Evolutionary conservation across 2,329 filamentous ascomycete genomes (phyloP).

Genomic region (Daldinia sp.): DNA sequence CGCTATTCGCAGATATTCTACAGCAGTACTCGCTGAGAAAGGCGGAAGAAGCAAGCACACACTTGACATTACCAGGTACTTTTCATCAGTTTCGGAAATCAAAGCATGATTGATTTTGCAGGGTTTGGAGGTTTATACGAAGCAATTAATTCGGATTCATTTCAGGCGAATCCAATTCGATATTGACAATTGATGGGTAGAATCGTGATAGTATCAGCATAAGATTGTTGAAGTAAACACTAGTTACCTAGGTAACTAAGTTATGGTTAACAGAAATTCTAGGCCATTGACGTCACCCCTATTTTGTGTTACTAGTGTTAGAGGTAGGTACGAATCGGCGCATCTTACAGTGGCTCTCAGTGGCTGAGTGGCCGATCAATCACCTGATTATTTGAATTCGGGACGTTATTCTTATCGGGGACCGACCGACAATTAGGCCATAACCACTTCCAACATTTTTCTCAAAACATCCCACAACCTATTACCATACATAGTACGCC

Average conservation of each 20-base stretch:
- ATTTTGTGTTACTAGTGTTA: not conserved
- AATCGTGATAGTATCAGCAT: not conserved
- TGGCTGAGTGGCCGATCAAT: constrained; percentile 6
- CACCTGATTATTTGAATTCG: constrained; percentile 14
- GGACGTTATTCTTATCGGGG: constrained; percentile 3
- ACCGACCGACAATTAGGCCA: constrained; percentile 7
- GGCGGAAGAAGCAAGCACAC: not conserved
- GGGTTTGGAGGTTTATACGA: not conserved
- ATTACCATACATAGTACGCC: not conserved
- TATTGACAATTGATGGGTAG: not conserved
- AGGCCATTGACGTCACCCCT: not conserved
- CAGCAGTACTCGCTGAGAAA: not conserved
- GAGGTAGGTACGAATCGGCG: too few species aligned
- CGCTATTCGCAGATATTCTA: not conserved
- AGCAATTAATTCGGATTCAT: not conserved
- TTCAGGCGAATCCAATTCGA: not conserved
- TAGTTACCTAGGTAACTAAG: too few species aligned
- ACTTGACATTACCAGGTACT: not conserved
- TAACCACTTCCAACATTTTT: not conserved
- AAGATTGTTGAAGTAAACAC: not conserved
- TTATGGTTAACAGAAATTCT: not conserved
- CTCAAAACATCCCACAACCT: constrained; percentile 5
- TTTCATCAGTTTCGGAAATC: not conserved
- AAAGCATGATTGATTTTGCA: not conserved
- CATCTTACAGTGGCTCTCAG: too few species aligned